Conservation (phyloP, 768 basidiomycete species). For the Hericium erinaceus region DNA sequence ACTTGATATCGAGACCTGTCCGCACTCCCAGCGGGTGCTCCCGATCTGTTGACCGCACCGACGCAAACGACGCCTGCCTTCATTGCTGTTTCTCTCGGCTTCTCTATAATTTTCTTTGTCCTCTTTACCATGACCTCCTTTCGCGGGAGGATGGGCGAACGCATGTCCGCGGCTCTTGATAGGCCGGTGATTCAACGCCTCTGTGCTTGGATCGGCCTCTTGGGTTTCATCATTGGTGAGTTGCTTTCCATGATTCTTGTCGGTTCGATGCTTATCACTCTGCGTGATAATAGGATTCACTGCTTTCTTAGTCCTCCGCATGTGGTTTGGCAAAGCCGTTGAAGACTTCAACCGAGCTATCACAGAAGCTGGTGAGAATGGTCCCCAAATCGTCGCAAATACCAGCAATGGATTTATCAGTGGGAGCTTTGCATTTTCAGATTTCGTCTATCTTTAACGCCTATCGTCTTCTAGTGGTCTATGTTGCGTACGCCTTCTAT, state of each 20-base stretch:
- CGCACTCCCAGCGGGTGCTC: slow-evolving; percentile 47
- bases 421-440: slow-evolving; percentile 27
- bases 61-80: slow-evolving; percentile 52
- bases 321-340: slow-evolving; percentile 76
- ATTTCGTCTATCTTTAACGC: neutral
- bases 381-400: slow-evolving; percentile 51
- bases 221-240: slow-evolving; percentile 67
- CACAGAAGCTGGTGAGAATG: slow-evolving; percentile 37
- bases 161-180: slow-evolving; percentile 39
- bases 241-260: neutral
- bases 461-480: slow-evolving; percentile 46
- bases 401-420: slow-evolving; percentile 70
- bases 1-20: slow-evolving; percentile 42
- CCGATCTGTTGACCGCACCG: slow-evolving; percentile 50
- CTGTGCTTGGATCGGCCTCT: slow-evolving; percentile 68
- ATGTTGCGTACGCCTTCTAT: slow-evolving; percentile 71
- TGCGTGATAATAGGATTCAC: slow-evolving; percentile 35
- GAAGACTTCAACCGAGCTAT: slow-evolving; percentile 69
- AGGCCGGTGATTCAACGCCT: slow-evolving; percentile 47
- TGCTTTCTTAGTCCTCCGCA: slow-evolving; percentile 61
- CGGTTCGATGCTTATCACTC: neutral
- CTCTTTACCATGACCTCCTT: slow-evolving; percentile 57
- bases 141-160: slow-evolving; percentile 52
- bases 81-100: slow-evolving; percentile 49
- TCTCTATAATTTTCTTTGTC: slow-evolving; percentile 55